Base-by-base conservation (phyloP, 1,284 basidiomycete species). In the Thelephora terrestris region DNA sequence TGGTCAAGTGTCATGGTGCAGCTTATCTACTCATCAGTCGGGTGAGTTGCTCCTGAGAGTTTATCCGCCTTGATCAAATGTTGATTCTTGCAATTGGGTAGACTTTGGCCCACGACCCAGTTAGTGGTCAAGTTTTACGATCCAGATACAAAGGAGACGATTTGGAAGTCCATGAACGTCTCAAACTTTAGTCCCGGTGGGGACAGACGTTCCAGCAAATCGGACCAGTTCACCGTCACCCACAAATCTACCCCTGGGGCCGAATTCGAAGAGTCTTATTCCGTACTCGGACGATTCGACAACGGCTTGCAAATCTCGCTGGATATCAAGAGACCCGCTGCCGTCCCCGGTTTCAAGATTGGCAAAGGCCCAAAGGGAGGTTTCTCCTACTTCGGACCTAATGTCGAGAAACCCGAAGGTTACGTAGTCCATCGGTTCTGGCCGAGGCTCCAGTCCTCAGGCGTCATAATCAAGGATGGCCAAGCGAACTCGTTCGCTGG, bases 381-480 rank as follows among this genome's bases (percentile, higher is more conserved):
- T 1, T 86, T 82, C 67, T 91, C 90, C 50, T 88, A 91, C 69
- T 98, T 93, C 68, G 96, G 96, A 14, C 65, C 75, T 17, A 80
- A 91, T 59, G 61, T 67, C 40, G 75, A 73, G 62, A 82, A 83
- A 51, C 75, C 89, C 29, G 92, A 96, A 45, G 93, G 91, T 24
- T 90, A 91, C 62, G 86, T 92, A 46, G 73, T 94, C 46, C 94
- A 96, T 67, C 84, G 88, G 38, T 94, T 97, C 76, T 94, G 90
- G 86, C 93, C 92, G 5, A 73, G 81, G 42, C 75, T 77, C 52
- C 60, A 69, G 50, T 81, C 75, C 45, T 71, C 71, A 17, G 94
- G 94, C 1, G 75, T 81, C 55, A 64, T 98, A 61, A 76, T 91
- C 50, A 64, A 75, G 55, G 76, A 84, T 43, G 93, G 92, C 34